Percentiles rank a stretch among this genome's conserved stretches.
These are phyloP conservation scores for Liquidambar formosana DNA, from an alignment of 164 flowering plant genomes.

Conservation along the genomic window DNA sequence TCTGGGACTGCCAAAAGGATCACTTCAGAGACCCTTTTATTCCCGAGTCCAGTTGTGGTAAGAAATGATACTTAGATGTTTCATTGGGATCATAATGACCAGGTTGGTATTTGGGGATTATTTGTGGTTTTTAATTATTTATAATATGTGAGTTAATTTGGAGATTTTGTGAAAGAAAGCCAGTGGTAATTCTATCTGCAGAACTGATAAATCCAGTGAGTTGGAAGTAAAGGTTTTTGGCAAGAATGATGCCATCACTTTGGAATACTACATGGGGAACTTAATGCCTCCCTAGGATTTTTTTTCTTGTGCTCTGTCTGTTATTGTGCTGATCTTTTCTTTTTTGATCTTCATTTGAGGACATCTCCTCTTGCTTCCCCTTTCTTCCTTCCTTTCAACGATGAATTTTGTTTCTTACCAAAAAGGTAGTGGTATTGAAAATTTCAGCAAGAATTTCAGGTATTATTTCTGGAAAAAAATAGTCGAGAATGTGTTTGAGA, in stretches of 20 bases:
- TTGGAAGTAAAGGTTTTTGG: not conserved
- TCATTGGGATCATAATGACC: not conserved
- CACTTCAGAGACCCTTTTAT: slow-evolving; percentile 72
- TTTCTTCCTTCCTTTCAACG: no score
- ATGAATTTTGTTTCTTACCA: no score
- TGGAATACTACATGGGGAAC: not conserved
- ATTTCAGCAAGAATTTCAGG: no score
- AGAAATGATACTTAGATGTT: slow-evolving; percentile 10
- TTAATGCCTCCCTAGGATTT: not conserved
- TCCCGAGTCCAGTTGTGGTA: slow-evolving; percentile 81
- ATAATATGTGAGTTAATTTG: no score
- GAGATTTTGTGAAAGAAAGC: no score
- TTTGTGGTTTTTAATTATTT: no score
- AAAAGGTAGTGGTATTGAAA: no score
- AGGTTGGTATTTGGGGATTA: not conserved
- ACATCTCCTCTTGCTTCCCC: not conserved
- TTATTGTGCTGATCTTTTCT: not conserved
- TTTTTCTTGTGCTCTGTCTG: not conserved
- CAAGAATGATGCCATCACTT: not conserved
- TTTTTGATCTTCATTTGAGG: not conserved
- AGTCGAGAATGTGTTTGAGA: no score
- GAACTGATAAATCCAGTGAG: no score
- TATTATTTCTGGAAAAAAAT: no score
- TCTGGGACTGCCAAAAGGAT: slow-evolving; percentile 64
- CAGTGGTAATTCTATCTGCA: no score